These are phyloP conservation scores for Ceratopteris richardii DNA, from an alignment of 75 land plant species.

Conservation along the genomic window DNA sequence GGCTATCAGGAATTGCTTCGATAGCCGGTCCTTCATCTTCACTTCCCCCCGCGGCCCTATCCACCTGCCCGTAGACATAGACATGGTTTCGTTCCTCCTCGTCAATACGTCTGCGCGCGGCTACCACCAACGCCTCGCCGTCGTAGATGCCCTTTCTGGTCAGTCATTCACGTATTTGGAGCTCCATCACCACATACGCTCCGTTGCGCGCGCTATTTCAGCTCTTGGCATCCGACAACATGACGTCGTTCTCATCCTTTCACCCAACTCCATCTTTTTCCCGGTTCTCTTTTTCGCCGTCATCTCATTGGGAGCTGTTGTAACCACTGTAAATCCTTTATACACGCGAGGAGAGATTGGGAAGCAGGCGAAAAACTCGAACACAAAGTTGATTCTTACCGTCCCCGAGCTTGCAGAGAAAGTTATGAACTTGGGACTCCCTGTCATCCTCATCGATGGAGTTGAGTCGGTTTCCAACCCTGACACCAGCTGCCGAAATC, in stretches of 20 bases:
- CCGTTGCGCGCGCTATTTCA: slow-evolving; percentile 41
- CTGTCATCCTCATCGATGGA: slow-evolving; percentile 14
- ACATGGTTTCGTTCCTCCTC: background rate
- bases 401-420: slow-evolving; percentile 17
- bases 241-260: slow-evolving; percentile 47
- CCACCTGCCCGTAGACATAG: background rate
- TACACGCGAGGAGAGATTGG: slow-evolving; percentile 39
- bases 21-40: background rate
- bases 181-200: slow-evolving; percentile 24
- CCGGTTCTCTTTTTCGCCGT: slow-evolving; percentile 48
- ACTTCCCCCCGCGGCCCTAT: background rate
- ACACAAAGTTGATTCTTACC: slow-evolving; percentile 21
- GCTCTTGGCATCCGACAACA: slow-evolving; percentile 29
- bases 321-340: slow-evolving; percentile 48
- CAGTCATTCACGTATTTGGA: slow-evolving; percentile 38
- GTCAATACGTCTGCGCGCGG: background rate
- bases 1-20: no score
- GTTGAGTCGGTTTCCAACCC: background rate
- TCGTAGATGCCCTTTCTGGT: slow-evolving; percentile 49
- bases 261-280: slow-evolving; percentile 53
- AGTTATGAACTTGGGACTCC: slow-evolving; percentile 30
- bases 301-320: slow-evolving; percentile 43
- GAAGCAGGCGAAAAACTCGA: slow-evolving; percentile 27
- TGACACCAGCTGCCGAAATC: background rate
- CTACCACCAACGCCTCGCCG: slow-evolving; percentile 20